Evolutionary conservation across 441 rosid species (phyloP).

Genomic region (Arabidopsis lyrata): DNA sequence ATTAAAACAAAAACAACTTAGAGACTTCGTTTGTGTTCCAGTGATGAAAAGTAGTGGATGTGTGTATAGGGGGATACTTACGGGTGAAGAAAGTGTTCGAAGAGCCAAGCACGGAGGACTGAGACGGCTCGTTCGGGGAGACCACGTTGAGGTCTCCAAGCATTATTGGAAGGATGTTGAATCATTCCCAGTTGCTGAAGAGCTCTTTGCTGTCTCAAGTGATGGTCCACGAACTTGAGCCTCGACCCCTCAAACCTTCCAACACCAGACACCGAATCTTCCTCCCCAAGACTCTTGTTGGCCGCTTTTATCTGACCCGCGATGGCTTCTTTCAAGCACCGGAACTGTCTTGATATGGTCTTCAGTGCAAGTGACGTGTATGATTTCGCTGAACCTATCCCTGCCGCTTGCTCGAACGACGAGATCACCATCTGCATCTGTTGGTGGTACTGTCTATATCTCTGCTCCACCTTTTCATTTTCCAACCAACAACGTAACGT

Average conservation of each 20-base stretch:
- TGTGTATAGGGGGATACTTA: constrained; percentile 37
- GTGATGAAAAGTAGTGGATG: constrained; percentile 1
- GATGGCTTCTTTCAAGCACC: constrained; percentile 75
- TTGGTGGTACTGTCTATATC: constrained; percentile 75
- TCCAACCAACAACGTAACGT: constrained; percentile 34
- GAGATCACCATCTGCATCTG: constrained; percentile 78
- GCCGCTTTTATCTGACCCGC: constrained; percentile 67
- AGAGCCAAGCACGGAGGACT: constrained; percentile 82
- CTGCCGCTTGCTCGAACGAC: constrained; percentile 71
- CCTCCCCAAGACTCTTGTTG: constrained; percentile 85
- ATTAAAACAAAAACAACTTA: not conserved
- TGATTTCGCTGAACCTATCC: constrained; percentile 68
- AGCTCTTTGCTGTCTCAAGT: constrained; percentile 90
- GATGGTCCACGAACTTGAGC: constrained; percentile 83
- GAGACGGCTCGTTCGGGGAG: constrained; percentile 76
- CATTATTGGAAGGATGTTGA: constrained; percentile 75
- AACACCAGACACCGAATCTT: constrained; percentile 55
- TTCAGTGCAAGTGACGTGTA: constrained; percentile 72
- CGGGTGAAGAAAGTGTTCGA: constrained; percentile 88
- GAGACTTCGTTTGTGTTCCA: not conserved
- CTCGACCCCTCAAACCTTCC: constrained; percentile 73
- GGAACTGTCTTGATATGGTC: constrained; percentile 76
- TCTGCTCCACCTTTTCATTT: constrained; percentile 68
- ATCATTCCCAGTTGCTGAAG: constrained; percentile 91
- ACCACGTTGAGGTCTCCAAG: constrained; percentile 90